Base-by-base conservation (phyloP, 345 rosid species). In the Aquilaria yunnanensis region DNA sequence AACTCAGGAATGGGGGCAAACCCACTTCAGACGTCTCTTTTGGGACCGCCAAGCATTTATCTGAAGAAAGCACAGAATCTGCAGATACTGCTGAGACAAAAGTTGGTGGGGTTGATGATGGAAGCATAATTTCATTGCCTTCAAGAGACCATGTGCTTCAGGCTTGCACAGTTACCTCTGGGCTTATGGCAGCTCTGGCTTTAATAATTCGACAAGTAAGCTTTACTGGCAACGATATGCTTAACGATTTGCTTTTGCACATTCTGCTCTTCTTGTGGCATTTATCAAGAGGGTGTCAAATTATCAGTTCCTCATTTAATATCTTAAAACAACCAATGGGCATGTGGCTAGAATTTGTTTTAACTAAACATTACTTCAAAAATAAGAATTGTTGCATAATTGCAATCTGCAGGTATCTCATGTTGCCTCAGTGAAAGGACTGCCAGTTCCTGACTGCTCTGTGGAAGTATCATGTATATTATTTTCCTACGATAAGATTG, bases 81-180 rank as follows among this genome's bases (percentile, higher is more conserved):
- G 68, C 70, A 48, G 77, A 77, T 56, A 50, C 66, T 46, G 67
- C 74, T 33, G 32, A 70, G 48, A 56, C 61, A 0, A 70, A 67
- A n/a, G 77, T 52, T 72, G 74, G 58, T 43, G 43, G 45, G 68
- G 68, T 32, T 66, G 67, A 62, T 6, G 70, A 64, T 65, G 63
- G 51, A 32, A 62, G 47, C 14, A 9, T 54, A 2, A 45, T 53
- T 54, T 64, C 59, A 23, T 49, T 70, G 13, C 79, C 92, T 74
- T 75, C 91, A 5, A 81, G 95, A 68, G 74, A 79, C 58, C 76
- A 75, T 69, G 97, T 90, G 66, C 92, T 94, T 76, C 84, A 76
- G 69, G 88, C 97, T 0, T 94, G 99, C 56, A 64, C 69, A 9
- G 58, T 82, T 67, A 88, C 97, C 57, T 90, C 95, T 16, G 95